phyloP scores from a whole-genome alignment of 352 stramenopile genomes.

The Albugo candida region DNA sequence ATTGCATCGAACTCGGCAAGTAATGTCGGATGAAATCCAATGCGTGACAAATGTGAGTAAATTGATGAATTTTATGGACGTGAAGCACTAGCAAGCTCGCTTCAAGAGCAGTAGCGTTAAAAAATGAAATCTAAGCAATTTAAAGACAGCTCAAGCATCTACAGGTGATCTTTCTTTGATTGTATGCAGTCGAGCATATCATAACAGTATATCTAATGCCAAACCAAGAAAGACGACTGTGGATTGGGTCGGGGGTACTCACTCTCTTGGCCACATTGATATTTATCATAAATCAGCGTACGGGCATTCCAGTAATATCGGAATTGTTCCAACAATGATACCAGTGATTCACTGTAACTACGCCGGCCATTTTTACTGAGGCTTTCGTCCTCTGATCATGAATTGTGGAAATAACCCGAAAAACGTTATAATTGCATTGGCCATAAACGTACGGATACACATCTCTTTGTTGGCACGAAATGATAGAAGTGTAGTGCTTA shows the following conservation, averaged over 20 bases:
- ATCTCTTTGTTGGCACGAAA: too few species aligned
- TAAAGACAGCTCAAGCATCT: constrained; percentile 33
- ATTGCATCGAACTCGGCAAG: constrained; percentile 38
- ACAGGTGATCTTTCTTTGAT: constrained; percentile 8
- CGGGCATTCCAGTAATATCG: constrained; percentile 9
- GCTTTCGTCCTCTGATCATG: too few species aligned
- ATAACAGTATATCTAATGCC: constrained; percentile 22
- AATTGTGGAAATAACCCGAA: too few species aligned
- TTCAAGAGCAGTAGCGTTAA: constrained; percentile 33
- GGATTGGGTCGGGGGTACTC: constrained; percentile 45
- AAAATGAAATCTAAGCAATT: constrained; percentile 33
- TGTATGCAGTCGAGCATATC: not conserved
- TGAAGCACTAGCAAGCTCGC: constrained; percentile 30
- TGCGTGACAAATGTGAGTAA: constrained; percentile 38
- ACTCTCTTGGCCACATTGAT: constrained; percentile 38
- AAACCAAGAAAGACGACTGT: constrained; percentile 58
- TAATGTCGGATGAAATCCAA: constrained; percentile 57
- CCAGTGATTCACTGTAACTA: too few species aligned
- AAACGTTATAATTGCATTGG: too few species aligned
- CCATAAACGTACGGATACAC: too few species aligned
- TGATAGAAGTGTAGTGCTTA: too few species aligned
- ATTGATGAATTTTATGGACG: constrained; percentile 28
- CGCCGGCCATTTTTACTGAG: too few species aligned
- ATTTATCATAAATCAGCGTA: constrained; percentile 61
- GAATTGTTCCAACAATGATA: too few species aligned